phyloP scores from a whole-genome alignment of 176 grass and related monocot genomes.

The Triticum dicoccoides region DNA sequence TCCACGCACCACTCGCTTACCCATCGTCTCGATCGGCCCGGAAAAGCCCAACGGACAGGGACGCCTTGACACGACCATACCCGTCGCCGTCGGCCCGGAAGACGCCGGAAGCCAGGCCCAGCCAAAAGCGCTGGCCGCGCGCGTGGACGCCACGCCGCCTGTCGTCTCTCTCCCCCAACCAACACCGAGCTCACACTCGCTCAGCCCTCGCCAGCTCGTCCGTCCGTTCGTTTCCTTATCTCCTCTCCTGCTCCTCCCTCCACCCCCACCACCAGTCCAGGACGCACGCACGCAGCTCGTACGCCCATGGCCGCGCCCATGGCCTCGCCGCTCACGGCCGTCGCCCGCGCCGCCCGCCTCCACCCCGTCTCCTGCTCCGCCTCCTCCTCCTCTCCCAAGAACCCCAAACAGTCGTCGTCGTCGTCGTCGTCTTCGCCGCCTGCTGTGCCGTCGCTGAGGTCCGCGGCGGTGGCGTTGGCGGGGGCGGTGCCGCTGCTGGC shows the following conservation, averaged over 20 bases:
- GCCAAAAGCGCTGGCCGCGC: not conserved
- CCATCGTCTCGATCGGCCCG: not conserved
- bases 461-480: not conserved
- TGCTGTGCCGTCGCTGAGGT: not conserved
- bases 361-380: conserved; percentile 11
- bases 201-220: not conserved
- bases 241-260: not conserved
- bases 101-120: not conserved
- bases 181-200: not conserved
- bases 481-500: conserved; percentile 15
- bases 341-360: conserved; percentile 11
- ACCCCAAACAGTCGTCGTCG: not conserved
- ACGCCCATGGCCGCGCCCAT: conserved; percentile 8
- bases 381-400: not conserved
- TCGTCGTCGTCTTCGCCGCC: not conserved
- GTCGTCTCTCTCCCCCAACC: not conserved
- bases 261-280: not conserved
- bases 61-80: not conserved
- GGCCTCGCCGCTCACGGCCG: conserved; percentile 33
- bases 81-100: not conserved
- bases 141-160: conserved; percentile 22
- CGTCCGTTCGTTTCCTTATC: conserved; percentile 16
- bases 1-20: too few species aligned
- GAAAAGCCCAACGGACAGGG: not conserved
- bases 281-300: too few species aligned